Conservation (phyloP, 495 filamentous ascomycete genomes). For the Talaromyces trachyspermus region DNA sequence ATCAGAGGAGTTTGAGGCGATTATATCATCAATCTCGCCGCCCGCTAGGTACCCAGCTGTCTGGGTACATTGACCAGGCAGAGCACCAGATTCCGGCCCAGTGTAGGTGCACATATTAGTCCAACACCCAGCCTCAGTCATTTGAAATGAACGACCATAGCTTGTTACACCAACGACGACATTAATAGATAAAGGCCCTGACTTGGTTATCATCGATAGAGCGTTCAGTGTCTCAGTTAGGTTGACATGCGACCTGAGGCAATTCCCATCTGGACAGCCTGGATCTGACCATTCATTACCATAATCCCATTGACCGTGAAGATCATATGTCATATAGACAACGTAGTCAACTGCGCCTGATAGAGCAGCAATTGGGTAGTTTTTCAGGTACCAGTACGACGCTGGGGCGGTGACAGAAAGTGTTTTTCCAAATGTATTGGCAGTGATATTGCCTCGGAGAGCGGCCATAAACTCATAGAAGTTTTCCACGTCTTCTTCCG, state of each 20-base stretch:
- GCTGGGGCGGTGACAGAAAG: conserved; percentile 36
- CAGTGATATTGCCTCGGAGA: conserved; percentile 32
- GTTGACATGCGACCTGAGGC: conserved; percentile 37
- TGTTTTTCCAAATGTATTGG: conserved; percentile 26
- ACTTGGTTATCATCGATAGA: conserved; percentile 44
- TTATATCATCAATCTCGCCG: conserved; percentile 11
- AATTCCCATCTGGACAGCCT: conserved; percentile 31
- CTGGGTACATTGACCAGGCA: conserved; percentile 11
- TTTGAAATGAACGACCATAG: conserved; percentile 34
- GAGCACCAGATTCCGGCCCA: conserved; percentile 15
- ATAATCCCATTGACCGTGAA: conserved; percentile 31
- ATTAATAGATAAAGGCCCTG: conserved; percentile 31
- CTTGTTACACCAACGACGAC: conserved; percentile 31
- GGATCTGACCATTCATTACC: conserved; percentile 11
- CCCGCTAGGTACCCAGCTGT: conserved; percentile 16
- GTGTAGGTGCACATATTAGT: conserved; percentile 19
- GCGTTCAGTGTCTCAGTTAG: conserved; percentile 32
- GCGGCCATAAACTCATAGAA: conserved; percentile 22
- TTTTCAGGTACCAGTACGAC: conserved; percentile 45
- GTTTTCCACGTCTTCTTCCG: conserved; percentile 18
- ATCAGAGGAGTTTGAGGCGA: background rate
- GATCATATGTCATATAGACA: conserved; percentile 50
- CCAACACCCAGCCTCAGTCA: conserved; percentile 20
- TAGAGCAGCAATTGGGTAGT: conserved; percentile 35
- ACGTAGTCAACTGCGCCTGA: conserved; percentile 37